phyloP scores from a whole-genome alignment of 192 early-diverging fungal species.

The Cetraspora pellucida region DNA sequence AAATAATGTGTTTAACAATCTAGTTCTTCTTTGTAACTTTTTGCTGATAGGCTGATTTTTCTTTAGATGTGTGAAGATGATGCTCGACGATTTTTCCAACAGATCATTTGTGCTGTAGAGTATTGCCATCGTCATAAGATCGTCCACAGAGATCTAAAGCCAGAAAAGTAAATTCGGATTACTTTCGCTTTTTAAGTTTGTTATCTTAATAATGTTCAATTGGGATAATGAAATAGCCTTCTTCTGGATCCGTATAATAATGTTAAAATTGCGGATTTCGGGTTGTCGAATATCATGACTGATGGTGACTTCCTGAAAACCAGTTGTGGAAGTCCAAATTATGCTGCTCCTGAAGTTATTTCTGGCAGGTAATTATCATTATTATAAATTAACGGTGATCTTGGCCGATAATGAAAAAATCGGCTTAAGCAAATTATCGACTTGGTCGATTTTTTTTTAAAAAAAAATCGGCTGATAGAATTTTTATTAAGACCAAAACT shows the following conservation, averaged over 20 bases:
- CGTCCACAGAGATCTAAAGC: conserved; percentile 83
- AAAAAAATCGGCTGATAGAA: too few species aligned
- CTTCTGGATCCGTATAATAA: conserved; percentile 89
- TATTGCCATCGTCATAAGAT: conserved; percentile 95
- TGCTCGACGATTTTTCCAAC: conserved; percentile 91
- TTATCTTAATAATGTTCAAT: neutral
- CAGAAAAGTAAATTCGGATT: conserved; percentile 64
- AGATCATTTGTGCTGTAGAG: conserved; percentile 92
- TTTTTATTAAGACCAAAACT: too few species aligned
- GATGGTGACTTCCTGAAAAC: conserved; percentile 87
- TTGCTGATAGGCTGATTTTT: neutral
- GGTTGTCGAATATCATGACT: conserved; percentile 90
- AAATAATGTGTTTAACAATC: neutral
- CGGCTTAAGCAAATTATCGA: too few species aligned
- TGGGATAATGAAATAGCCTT: conserved; percentile 47
- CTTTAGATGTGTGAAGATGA: conserved; percentile 78
- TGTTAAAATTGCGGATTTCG: conserved; percentile 98
- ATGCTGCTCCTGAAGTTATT: conserved; percentile 85
- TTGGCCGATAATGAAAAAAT: too few species aligned
- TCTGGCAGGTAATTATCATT: conserved; percentile 63
- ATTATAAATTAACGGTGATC: too few species aligned
- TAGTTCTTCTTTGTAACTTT: neutral
- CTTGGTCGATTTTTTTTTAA: too few species aligned
- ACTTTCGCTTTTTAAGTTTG: neutral
- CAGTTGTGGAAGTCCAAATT: conserved; percentile 84